Evolutionary conservation across 1,284 basidiomycete species (phyloP).

Genomic region (Trichosporon asahii): DNA sequence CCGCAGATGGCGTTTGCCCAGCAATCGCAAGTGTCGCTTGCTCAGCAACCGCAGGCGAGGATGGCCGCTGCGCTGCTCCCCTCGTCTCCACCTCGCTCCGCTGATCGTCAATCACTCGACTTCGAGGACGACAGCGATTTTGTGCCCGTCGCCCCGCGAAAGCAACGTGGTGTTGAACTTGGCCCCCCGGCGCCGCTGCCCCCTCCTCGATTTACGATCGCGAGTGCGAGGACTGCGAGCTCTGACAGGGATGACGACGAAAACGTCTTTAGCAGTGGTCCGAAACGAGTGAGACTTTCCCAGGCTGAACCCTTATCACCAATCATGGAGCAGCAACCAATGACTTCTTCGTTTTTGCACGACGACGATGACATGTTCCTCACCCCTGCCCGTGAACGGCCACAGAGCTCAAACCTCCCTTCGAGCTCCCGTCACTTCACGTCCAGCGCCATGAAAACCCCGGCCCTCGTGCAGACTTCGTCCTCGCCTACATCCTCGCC

Average conservation of each 20-base stretch:
- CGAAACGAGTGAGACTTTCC: constrained; percentile 36
- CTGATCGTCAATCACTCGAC: constrained; percentile 14
- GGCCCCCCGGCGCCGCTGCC: constrained; percentile 12
- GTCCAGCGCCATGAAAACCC: constrained; percentile 43
- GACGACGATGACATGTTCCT: constrained; percentile 42
- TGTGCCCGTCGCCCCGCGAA: constrained; percentile 25
- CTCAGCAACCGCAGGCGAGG: background rate
- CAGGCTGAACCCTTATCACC: constrained; percentile 37
- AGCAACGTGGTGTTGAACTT: background rate
- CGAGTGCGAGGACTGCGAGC: background rate
- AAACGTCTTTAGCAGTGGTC: constrained; percentile 34
- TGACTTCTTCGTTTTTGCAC: constrained; percentile 21
- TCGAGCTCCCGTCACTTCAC: constrained; percentile 19
- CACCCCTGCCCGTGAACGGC: constrained; percentile 41
- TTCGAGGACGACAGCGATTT: constrained; percentile 44
- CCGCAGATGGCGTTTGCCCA: background rate
- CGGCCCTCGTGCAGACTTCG: constrained; percentile 43
- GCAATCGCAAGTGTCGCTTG: constrained; percentile 14
- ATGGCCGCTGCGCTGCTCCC: constrained; percentile 12
- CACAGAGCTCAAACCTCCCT: background rate
- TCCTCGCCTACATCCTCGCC: constrained; percentile 52
- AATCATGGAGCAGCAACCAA: constrained; percentile 27
- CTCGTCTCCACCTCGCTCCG: constrained; percentile 2
- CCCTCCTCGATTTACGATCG: constrained; percentile 21
- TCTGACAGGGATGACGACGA: constrained; percentile 36